A percentile compares a stretch with the other conserved stretches of the same genome.
Conservation (phyloP, 371 early-diverging fungal species). For the Blakeslea trispora region DNA sequence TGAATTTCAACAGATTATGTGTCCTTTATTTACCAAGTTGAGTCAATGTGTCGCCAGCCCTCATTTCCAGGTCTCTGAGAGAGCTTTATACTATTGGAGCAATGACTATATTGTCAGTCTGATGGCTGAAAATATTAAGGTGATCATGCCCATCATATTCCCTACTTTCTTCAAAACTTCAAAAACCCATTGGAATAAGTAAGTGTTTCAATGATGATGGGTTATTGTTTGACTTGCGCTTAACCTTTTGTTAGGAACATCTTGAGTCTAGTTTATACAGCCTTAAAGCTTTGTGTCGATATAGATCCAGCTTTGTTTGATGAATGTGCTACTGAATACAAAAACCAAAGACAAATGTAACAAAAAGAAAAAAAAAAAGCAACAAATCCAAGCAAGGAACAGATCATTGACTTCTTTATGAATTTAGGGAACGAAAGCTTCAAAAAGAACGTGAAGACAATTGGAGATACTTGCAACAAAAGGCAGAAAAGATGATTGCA, state of each 20-base stretch:
- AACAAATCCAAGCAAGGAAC: background rate
- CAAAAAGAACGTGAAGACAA: conserved; percentile 80
- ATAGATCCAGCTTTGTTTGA: conserved; percentile 92
- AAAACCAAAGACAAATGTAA: conserved; percentile 77
- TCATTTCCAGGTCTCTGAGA: conserved; percentile 95
- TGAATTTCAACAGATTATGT: conserved; percentile 85
- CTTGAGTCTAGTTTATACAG: conserved; percentile 92
- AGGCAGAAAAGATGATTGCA: conserved; percentile 20
- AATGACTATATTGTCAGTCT: conserved; percentile 93
- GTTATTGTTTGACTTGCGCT: no score
- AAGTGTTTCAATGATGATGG: no score
- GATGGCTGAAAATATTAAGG: conserved; percentile 85
- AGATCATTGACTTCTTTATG: background rate
- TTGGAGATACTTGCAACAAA: conserved; percentile 59
- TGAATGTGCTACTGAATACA: conserved; percentile 83
- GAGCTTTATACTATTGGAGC: conserved; percentile 95
- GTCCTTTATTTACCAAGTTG: conserved; percentile 89
- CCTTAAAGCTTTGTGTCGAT: conserved; percentile 92
- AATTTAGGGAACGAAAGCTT: conserved; percentile 71
- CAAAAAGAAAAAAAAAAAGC: conserved; percentile 29
- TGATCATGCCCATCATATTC: conserved; percentile 91
- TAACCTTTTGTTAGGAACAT: conserved; percentile 65
- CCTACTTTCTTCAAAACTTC: conserved; percentile 86
- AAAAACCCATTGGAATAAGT: conserved; percentile 95
- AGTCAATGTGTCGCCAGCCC: conserved; percentile 87